These are phyloP conservation scores for Beauveria asiatica DNA, from an alignment of 2,329 filamentous ascomycete genomes.

Conservation along the genomic window DNA sequence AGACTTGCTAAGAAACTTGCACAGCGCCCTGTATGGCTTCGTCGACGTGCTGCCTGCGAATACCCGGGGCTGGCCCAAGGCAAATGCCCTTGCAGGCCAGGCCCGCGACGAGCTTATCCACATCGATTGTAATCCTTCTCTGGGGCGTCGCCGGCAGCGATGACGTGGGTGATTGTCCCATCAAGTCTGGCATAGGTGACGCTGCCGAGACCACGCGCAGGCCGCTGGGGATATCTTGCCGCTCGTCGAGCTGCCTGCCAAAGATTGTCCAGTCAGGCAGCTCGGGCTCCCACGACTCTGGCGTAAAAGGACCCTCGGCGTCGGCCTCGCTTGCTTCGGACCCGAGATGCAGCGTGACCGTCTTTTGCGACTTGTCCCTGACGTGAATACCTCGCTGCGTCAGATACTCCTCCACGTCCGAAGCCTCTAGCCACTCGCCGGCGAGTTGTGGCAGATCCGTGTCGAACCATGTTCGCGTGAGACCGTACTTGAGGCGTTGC, in stretches of 20 bases:
- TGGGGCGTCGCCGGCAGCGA: background rate
- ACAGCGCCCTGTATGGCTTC: constrained; percentile 10
- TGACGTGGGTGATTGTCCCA: background rate
- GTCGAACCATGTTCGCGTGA: constrained; percentile 8
- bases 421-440: constrained; percentile 10
- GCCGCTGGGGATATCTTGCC: constrained; percentile 3
- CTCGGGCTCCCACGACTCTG: constrained; percentile 5
- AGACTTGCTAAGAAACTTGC: background rate
- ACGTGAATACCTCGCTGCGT: constrained; percentile 7
- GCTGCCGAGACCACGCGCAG: background rate
- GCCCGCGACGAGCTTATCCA: constrained; percentile 1
- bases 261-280: constrained; percentile 11
- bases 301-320: background rate
- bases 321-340: background rate
- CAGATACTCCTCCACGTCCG: constrained; percentile 10
- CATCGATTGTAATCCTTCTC: constrained; percentile 5
- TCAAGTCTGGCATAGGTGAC: background rate
- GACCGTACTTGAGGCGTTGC: constrained; percentile 8
- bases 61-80: constrained; percentile 9
- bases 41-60: constrained; percentile 7
- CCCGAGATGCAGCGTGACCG: background rate
- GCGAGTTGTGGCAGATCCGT: constrained; percentile 3
- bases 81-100: background rate
- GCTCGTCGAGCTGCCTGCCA: constrained; percentile 2
- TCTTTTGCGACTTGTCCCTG: background rate